Conservation (phyloP, 768 basidiomycete species). For the Collybiopsis luxurians region DNA sequence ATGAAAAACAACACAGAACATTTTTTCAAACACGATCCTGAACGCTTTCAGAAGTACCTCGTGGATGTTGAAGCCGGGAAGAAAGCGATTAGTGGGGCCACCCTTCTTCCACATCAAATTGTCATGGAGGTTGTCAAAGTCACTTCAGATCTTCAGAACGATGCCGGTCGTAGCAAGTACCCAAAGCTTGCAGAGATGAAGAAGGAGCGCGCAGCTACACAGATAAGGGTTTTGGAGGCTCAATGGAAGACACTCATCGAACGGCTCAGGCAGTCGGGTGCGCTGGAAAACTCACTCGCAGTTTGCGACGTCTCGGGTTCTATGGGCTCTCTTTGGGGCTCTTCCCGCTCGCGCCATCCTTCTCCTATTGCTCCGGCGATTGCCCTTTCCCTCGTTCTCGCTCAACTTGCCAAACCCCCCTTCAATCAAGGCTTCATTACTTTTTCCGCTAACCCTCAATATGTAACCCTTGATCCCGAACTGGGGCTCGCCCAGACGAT, state of each 20-base stretch:
- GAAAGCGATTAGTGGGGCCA: slow-evolving; percentile 60
- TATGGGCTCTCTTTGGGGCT: slow-evolving; percentile 46
- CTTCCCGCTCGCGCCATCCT: not conserved
- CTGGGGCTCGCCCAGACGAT: slow-evolving; percentile 36
- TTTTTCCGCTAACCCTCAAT: slow-evolving; percentile 51
- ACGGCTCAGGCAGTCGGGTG: slow-evolving; percentile 49
- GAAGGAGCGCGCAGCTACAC: slow-evolving; percentile 28
- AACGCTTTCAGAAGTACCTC: slow-evolving; percentile 59
- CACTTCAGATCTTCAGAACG: not conserved
- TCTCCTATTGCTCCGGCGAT: slow-evolving; percentile 60
- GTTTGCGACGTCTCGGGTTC: slow-evolving; percentile 76
- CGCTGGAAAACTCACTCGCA: slow-evolving; percentile 61
- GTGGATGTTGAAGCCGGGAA: slow-evolving; percentile 52
- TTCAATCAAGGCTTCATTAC: slow-evolving; percentile 69
- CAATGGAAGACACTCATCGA: slow-evolving; percentile 67
- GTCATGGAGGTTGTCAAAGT: slow-evolving; percentile 34
- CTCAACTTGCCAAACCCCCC: slow-evolving; percentile 59
- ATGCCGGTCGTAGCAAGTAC: slow-evolving; percentile 12
- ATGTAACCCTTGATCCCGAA: slow-evolving; percentile 46
- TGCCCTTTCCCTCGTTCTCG: slow-evolving; percentile 63
- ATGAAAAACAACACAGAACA: slow-evolving; percentile 55
- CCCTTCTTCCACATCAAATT: slow-evolving; percentile 63
- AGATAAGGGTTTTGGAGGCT: slow-evolving; percentile 49
- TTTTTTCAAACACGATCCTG: slow-evolving; percentile 58
- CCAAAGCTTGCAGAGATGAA: slow-evolving; percentile 23